Evolutionary conservation across 106 monocot genomes (phyloP).

Genomic region (Dendrobium officinale): DNA sequence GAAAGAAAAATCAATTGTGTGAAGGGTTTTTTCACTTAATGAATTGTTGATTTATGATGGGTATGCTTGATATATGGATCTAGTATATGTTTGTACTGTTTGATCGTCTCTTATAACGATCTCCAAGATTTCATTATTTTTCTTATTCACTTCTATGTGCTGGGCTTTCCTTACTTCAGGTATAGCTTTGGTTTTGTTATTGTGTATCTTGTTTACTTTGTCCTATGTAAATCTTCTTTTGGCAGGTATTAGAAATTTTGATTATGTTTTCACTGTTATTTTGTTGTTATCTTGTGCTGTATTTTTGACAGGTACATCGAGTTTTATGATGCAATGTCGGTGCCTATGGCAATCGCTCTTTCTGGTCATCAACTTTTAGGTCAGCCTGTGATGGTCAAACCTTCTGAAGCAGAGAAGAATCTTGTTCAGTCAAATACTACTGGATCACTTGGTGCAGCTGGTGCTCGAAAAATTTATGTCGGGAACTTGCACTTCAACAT

Average conservation of each 20-base stretch:
- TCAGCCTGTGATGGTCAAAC: conserved; percentile 91
- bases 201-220: background rate
- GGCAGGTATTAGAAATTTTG: too few relatives aligned
- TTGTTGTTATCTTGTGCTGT: background rate
- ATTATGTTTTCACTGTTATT: background rate
- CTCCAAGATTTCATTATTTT: background rate
- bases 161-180: background rate
- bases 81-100: background rate
- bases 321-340: conserved; percentile 81
- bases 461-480: conserved; percentile 75
- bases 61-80: background rate
- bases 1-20: background rate
- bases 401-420: conserved; percentile 92
- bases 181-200: background rate
- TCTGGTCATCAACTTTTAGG: conserved; percentile 74
- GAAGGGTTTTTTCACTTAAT: background rate
- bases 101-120: background rate
- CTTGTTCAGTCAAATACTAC: conserved; percentile 59
- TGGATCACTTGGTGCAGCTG: conserved; percentile 27
- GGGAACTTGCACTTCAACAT: conserved; percentile 81
- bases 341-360: conserved; percentile 56
- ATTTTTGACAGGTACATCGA: conserved; percentile 60
- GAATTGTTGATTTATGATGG: background rate
- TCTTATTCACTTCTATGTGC: background rate
- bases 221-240: background rate